These are phyloP conservation scores for Colletotrichum sidae DNA, from an alignment of 2,329 filamentous ascomycete species.

Conservation along the genomic window DNA sequence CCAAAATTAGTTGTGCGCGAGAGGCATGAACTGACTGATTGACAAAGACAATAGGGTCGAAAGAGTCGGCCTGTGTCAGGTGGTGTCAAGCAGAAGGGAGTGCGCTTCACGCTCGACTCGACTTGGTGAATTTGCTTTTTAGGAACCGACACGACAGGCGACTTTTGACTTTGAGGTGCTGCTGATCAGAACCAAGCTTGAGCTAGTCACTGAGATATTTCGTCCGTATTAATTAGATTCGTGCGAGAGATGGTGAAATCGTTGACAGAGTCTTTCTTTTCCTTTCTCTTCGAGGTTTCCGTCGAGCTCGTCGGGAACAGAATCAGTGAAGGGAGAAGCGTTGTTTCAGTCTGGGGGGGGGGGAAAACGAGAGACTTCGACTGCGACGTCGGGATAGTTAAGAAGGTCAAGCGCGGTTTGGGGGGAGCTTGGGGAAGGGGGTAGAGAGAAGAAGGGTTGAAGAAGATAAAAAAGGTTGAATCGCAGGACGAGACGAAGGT, in stretches of 20 bases:
- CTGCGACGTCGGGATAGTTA: slow-evolving; percentile 29
- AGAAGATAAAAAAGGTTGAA: slow-evolving; percentile 26
- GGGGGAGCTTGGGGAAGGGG: slow-evolving; percentile 6
- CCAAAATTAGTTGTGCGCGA: slow-evolving; percentile 29
- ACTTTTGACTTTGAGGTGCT: too few species aligned
- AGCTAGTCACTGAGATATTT: slow-evolving; percentile 6
- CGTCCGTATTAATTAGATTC: slow-evolving; percentile 25
- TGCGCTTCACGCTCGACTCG: slow-evolving; percentile 9
- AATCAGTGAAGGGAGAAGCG: slow-evolving; percentile 19
- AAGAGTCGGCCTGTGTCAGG: slow-evolving; percentile 31
- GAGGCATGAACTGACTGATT: slow-evolving; percentile 31
- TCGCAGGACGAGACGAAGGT: slow-evolving; percentile 32
- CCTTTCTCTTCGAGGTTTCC: slow-evolving; percentile 1
- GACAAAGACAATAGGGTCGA: slow-evolving; percentile 29
- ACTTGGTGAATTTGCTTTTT: too few species aligned
- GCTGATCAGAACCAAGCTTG: background rate
- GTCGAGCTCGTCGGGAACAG: slow-evolving; percentile 18
- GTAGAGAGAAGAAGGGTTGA: slow-evolving; percentile 27
- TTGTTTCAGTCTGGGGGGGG: slow-evolving; percentile 1
- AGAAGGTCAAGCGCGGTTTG: slow-evolving; percentile 34
- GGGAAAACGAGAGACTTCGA: slow-evolving; percentile 33
- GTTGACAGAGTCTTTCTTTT: background rate
- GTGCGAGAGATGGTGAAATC: slow-evolving; percentile 2
- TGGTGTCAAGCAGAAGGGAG: slow-evolving; percentile 30
- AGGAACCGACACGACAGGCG: too few species aligned